Evolutionary conservation across 176 grass and related monocot species (phyloP).

Genomic region (Eleusine indica): DNA sequence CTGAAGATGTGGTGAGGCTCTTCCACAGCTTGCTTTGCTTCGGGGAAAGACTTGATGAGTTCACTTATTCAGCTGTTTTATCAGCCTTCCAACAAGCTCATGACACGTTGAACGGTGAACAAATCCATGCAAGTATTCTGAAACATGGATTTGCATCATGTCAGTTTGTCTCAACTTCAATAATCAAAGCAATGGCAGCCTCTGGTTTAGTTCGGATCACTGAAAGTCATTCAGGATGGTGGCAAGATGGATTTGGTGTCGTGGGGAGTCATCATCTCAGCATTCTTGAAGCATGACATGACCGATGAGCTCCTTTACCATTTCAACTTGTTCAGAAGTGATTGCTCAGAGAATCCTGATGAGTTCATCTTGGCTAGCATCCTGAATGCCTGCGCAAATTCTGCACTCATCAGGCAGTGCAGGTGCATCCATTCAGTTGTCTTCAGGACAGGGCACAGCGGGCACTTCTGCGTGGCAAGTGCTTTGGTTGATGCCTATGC

Average conservation of each 20-base stretch:
- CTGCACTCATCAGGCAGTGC: too few relatives aligned
- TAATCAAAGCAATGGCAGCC: constrained; percentile 49
- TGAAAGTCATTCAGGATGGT: constrained; percentile 44
- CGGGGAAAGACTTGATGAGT: constrained; percentile 42
- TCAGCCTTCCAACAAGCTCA: constrained; percentile 38
- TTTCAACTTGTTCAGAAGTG: constrained; percentile 43
- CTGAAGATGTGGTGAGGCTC: constrained; percentile 44
- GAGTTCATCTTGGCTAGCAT: constrained; percentile 53
- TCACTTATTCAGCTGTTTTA: constrained; percentile 50
- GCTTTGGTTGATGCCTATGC: constrained; percentile 62
- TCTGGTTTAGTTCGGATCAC: constrained; percentile 34
- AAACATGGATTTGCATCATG: constrained; percentile 50
- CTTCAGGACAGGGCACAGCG: constrained; percentile 45
- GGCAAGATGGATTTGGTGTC: constrained; percentile 48
- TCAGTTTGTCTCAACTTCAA: constrained; percentile 51
- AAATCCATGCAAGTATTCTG: constrained; percentile 49
- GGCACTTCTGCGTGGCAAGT: constrained; percentile 46
- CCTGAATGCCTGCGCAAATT: constrained; percentile 53
- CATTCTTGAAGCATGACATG: constrained; percentile 51
- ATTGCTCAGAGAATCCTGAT: constrained; percentile 39
- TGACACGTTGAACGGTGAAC: constrained; percentile 39
- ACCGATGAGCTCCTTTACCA: constrained; percentile 37
- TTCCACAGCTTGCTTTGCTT: constrained; percentile 45
- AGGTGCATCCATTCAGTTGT: neutral
- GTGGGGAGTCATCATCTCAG: constrained; percentile 49